Evolutionary conservation across 2,329 filamentous ascomycete genomes (phyloP), one percentile per base, ranked within the genome.

Genomic region (Cytospora schulzeri): DNA sequence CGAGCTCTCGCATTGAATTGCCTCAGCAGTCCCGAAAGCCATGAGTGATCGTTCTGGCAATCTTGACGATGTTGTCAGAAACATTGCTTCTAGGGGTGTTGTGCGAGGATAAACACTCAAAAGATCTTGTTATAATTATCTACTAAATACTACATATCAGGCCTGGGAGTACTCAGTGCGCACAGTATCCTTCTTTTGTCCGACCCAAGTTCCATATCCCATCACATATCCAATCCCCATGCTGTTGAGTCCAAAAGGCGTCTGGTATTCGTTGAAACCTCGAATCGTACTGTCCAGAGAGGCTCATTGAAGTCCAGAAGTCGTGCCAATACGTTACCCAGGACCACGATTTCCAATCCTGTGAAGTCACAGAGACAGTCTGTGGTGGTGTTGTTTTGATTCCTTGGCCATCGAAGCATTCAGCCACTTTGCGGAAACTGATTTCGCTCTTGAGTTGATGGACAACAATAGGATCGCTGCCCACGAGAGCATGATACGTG

Each of bases 401-500:
- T 50, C 73, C 73, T 5, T 66, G 38, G 59, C 70, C 69, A 45
- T 73, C 69, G 56, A 75, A 75, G 64, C 70, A 72, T 45, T 68
- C 61, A 29, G 73, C 72, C 22, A 74, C 73, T 58, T 72, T 73
- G 59, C 71, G 65, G 66, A 69, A 75, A 1, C 67, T 28, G 26
- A 56, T 50, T 60, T 70, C 68, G 19, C 70, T 64, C 64, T 74
- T 75, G 58, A 75, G 70, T 48, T 71, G 57, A 61, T 75, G 73
- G 1, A 75, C 60, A 6, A 70, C 73, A 31, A 75, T 70, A 5
- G 68, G 52, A 31, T 71, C 41, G 19, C 41, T 53, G 29, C 68
- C 69, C 28, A 62, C 62, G 5, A 74, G 51, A 11, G 73, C 73
- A 53, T 74, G 73, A 22, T 62, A 17, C 17, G 64, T 69, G 1